phyloP scores from a whole-genome alignment of 1,284 basidiomycete genomes.

The Ustilago nuda region DNA sequence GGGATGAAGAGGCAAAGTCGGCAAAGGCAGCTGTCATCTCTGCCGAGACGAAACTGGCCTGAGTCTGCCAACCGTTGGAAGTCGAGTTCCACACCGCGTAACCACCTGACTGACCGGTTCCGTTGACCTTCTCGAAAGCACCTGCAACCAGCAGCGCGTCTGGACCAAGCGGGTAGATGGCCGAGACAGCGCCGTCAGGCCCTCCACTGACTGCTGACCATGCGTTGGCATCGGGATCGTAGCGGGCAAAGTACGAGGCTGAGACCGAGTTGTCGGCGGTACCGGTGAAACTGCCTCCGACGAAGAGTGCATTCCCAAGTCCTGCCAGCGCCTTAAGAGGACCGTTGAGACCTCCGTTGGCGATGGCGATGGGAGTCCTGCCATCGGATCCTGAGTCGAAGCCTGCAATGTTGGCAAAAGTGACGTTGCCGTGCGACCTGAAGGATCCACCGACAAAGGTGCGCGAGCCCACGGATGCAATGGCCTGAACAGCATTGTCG shows the following conservation, averaged over 20 bases:
- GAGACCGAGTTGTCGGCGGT: conserved; percentile 75
- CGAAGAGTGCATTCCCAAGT: conserved; percentile 74
- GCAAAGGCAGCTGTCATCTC: conserved; percentile 78
- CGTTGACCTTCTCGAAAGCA: conserved; percentile 76
- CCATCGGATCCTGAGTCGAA: conserved; percentile 75
- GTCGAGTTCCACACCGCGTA: conserved; percentile 82
- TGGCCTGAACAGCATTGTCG: conserved; percentile 71
- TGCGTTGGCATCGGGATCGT: conserved; percentile 76
- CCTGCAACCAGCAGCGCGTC: conserved; percentile 78
- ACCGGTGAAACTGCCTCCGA: conserved; percentile 86
- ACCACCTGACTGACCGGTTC: conserved; percentile 74
- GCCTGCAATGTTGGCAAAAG: conserved; percentile 78
- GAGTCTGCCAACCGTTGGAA: conserved; percentile 75
- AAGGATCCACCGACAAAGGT: conserved; percentile 86
- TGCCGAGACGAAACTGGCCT: conserved; percentile 71
- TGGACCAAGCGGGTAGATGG: conserved; percentile 74
- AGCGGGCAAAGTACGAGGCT: conserved; percentile 76
- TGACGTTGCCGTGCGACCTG: conserved; percentile 73
- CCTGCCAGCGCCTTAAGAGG: conserved; percentile 56
- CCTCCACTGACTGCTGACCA: conserved; percentile 83
- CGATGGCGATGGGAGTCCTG: conserved; percentile 70
- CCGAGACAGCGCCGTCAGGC: conserved; percentile 79
- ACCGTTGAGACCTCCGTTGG: conserved; percentile 69
- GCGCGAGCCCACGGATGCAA: conserved; percentile 72
- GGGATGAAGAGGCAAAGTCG: conserved; percentile 71